Evolutionary conservation across 1,139 yeast species (phyloP), one percentile per base, ranked within the genome.

Genomic region (Diutina rugosa): DNA sequence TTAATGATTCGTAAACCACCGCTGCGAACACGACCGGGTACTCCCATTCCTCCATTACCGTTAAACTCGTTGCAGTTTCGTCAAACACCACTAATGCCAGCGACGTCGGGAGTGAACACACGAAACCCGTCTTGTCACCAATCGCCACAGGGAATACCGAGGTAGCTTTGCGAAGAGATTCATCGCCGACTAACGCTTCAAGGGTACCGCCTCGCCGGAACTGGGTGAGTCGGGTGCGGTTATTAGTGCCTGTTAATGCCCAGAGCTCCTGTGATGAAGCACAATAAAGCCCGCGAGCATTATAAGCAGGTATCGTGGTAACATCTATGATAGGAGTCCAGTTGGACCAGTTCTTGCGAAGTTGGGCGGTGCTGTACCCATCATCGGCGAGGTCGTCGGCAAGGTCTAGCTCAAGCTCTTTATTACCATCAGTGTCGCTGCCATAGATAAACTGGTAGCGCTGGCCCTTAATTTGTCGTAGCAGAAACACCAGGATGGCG

Each of bases 141-240:
- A 46, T n/a, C n/a, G 6, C 30, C 18, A 29, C n/a, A 7, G 51
- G 21, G 10, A 30, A 49, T 5, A 32, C 5, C 6, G n/a, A 8
- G 4, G 32, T 8, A 10, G 53, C 32, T 16, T 29, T 6, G 10
- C 32, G 32, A 8, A 49, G 32, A n/a, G 12, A 4, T 16, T 30
- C 44, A 14, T 49, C 44, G 4, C 53, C 41, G 9, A 4, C 14
- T 5, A 49, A 8, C 3, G 29, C 44, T 8, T 49, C 53, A 2
- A 49, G n/a, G 28, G 44, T 49, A n/a, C 44, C 41, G 9, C 53
- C 53, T 8, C 28, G 28, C 3, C 53, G 53, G 29, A 49, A 49
- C 32, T 49, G 53, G 14, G 53, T 49, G 9, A 49, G 44, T 4
- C 53, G 16, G n/a, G 53, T 49, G n/a, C 53, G 53, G n/a, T 49